Evolutionary conservation across 2,329 filamentous ascomycete species (phyloP).

Genomic region (Alternaria sp.): DNA sequence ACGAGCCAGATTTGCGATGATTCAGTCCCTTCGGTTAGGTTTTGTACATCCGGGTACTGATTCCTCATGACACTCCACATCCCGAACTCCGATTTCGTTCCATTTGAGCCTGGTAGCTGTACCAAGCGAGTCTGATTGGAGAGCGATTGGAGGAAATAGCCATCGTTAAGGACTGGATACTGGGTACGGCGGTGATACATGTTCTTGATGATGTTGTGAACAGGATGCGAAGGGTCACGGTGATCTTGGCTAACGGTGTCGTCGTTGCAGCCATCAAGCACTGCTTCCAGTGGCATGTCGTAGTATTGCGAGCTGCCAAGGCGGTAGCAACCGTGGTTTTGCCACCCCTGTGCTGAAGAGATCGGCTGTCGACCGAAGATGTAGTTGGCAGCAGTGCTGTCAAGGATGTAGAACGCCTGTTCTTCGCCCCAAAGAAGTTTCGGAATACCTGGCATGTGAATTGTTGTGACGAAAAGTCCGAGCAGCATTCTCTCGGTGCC

Average conservation of each 20-base stretch:
- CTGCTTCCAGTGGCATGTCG: constrained; percentile 63
- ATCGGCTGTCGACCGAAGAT: constrained; percentile 70
- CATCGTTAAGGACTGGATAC: not conserved
- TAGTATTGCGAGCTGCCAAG: constrained; percentile 64
- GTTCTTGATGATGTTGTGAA: constrained; percentile 64
- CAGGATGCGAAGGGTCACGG: constrained; percentile 65
- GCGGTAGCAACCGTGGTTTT: constrained; percentile 68
- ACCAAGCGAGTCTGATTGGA: not conserved
- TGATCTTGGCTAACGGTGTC: constrained; percentile 65
- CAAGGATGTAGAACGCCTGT: constrained; percentile 68
- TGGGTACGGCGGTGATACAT: not conserved
- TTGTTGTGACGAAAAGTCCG: not conserved
- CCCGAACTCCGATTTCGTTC: constrained; percentile 11
- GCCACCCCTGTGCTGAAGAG: constrained; percentile 67
- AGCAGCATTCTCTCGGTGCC: not conserved
- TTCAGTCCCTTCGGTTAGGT: not conserved
- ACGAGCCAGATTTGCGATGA: not conserved
- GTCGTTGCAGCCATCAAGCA: constrained; percentile 63
- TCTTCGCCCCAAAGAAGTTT: constrained; percentile 54
- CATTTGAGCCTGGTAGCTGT: not conserved
- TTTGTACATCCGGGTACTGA: constrained; percentile 58
- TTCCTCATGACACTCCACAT: constrained; percentile 67
- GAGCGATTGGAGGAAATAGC: not conserved
- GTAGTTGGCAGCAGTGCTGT: constrained; percentile 69
- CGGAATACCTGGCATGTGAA: not conserved